These are phyloP conservation scores for Oenanthe sinensis DNA, from an alignment of 129 eudicot genomes.

Conservation along the genomic window DNA sequence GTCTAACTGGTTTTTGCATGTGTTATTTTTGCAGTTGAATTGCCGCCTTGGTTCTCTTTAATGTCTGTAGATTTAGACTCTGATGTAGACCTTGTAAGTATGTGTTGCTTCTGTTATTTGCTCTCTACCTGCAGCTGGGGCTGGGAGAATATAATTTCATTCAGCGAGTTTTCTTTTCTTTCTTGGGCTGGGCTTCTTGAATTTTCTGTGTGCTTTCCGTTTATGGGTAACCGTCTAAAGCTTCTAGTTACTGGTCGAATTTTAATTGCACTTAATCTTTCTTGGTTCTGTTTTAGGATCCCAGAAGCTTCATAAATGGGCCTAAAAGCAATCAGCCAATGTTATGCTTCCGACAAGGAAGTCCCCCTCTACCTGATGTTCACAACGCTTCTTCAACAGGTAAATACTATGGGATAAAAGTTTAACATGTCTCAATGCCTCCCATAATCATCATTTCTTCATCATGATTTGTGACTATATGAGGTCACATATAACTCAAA, in stretches of 20 bases:
- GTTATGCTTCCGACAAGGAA: slow-evolving; percentile 87
- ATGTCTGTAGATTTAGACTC: slow-evolving; percentile 62
- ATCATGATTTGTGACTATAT: background rate
- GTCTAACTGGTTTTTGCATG: slow-evolving; percentile 3
- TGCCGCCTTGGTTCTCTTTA: slow-evolving; percentile 76
- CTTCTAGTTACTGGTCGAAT: background rate
- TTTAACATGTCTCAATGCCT: background rate
- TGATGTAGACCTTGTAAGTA: slow-evolving; percentile 71
- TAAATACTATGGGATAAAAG: slow-evolving; percentile 38
- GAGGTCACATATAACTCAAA: background rate
- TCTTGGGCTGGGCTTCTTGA: background rate
- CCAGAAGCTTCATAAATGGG: slow-evolving; percentile 20
- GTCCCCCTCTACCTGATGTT: slow-evolving; percentile 79
- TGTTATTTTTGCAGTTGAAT: slow-evolving; percentile 59
- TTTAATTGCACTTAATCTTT: background rate
- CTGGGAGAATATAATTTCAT: background rate
- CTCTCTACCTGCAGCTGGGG: background rate
- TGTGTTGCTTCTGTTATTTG: slow-evolving; percentile 1
- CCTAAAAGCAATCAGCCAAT: slow-evolving; percentile 43
- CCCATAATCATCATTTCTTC: background rate
- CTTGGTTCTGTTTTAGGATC: slow-evolving; percentile 38
- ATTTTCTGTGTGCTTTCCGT: background rate
- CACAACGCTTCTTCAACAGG: slow-evolving; percentile 54
- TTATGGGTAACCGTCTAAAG: background rate
- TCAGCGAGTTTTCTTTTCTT: background rate